These are phyloP conservation scores for Groenewaldozyma tartarivorans DNA, from an alignment of 805 yeast genomes.

Conservation along the genomic window DNA sequence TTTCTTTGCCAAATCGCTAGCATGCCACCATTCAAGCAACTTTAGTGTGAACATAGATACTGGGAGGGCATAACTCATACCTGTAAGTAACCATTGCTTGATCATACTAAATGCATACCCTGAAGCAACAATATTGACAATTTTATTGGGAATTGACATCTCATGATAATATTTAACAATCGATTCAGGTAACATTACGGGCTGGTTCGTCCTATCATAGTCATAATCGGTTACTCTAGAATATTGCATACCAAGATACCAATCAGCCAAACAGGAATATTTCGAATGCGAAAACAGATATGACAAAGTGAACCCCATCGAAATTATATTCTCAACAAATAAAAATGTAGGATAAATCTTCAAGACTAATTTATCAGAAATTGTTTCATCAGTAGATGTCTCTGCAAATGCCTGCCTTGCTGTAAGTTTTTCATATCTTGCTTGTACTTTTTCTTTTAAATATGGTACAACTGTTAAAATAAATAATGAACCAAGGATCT, in stretches of 20 bases:
- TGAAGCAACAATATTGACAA: constrained; percentile 15
- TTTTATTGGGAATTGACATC: constrained; percentile 8
- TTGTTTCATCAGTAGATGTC: constrained; percentile 6
- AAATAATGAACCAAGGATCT: constrained; percentile 44
- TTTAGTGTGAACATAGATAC: constrained; percentile 71
- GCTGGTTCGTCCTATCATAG: constrained; percentile 12
- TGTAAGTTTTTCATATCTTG: constrained; percentile 49
- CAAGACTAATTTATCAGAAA: constrained; percentile 32
- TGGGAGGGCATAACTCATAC: constrained; percentile 48
- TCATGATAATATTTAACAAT: constrained; percentile 1
- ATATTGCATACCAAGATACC: constrained; percentile 52
- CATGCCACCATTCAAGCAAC: constrained; percentile 89
- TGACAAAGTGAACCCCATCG: constrained; percentile 49
- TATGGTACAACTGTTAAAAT: constrained; percentile 56
- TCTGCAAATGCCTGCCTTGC: constrained; percentile 45
- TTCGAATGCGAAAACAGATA: constrained; percentile 60
- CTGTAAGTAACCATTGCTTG: constrained; percentile 16
- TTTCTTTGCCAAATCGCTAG: constrained; percentile 59
- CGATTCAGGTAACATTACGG: too few species aligned
- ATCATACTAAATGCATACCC: constrained; percentile 25
- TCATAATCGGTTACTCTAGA: constrained; percentile 42
- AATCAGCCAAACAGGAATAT: constrained; percentile 54
- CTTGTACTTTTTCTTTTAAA: constrained; percentile 56
- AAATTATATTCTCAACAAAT: constrained; percentile 36
- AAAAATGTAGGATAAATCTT: constrained; percentile 53